A percentile compares a stretch with the other conserved stretches of the same genome.
Conservation (phyloP, 768 basidiomycete genomes). For the Naematelia aurantialba region DNA sequence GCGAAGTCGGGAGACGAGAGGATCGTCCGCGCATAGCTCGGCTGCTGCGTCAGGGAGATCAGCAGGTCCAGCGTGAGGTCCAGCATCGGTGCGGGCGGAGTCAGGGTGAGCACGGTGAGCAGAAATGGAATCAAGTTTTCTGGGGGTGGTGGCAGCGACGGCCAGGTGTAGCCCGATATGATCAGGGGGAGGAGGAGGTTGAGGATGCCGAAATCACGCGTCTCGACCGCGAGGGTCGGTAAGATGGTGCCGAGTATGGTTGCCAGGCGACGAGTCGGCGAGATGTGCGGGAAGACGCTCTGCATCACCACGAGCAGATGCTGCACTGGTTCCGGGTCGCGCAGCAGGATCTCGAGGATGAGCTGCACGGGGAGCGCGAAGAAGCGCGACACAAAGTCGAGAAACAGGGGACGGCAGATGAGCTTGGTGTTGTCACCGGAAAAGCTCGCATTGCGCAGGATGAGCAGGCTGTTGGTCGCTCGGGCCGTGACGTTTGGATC, state of each 20-base stretch:
- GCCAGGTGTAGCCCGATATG: constrained; percentile 26
- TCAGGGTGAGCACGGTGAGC: constrained; percentile 32
- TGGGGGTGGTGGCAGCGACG: constrained; percentile 18
- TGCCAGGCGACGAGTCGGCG: constrained; percentile 1
- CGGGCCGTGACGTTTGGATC: constrained; percentile 56
- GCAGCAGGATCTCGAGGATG: constrained; percentile 31
- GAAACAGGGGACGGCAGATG: constrained; percentile 16
- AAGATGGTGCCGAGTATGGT: constrained; percentile 18
- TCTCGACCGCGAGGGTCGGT: constrained; percentile 33
- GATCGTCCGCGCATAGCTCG: constrained; percentile 63
- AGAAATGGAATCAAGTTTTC: constrained; percentile 34
- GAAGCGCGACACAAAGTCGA: constrained; percentile 28
- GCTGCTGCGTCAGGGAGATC: constrained; percentile 62
- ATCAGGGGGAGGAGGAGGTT: constrained; percentile 38
- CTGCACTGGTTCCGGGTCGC: constrained; percentile 46
- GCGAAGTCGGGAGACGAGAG: constrained; percentile 34
- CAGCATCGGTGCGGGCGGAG: constrained; percentile 56
- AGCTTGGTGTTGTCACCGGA: constrained; percentile 25
- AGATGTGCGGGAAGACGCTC: constrained; percentile 27
- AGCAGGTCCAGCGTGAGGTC: constrained; percentile 66
- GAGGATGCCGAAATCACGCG: constrained; percentile 38
- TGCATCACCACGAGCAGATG: constrained; percentile 50
- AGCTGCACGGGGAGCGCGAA: constrained; percentile 22
- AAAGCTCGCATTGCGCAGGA: constrained; percentile 74
- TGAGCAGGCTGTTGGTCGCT: constrained; percentile 77